These are phyloP conservation scores for Macrophomina tecta DNA, from an alignment of 2,329 filamentous ascomycete genomes.

Conservation along the genomic window DNA sequence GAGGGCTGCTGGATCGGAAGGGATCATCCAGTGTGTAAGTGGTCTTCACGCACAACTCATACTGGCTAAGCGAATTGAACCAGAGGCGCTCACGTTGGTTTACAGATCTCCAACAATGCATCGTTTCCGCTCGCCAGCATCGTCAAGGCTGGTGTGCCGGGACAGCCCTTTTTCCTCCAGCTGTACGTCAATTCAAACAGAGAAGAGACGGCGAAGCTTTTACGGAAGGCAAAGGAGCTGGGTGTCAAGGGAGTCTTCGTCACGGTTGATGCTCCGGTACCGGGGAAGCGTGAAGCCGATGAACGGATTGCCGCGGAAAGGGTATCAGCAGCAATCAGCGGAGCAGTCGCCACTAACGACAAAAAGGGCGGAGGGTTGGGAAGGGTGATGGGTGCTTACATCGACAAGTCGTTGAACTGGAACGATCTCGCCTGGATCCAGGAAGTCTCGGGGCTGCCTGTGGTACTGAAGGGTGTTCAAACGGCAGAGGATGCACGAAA, in stretches of 20 bases:
- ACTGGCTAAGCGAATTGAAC: not conserved
- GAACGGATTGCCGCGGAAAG: constrained; percentile 52
- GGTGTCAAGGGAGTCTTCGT: constrained; percentile 46
- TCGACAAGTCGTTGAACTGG: constrained; percentile 62
- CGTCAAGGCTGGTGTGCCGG: constrained; percentile 31
- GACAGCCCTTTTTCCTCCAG: constrained; percentile 43
- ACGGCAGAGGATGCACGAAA: constrained; percentile 53
- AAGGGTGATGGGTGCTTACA: constrained; percentile 61
- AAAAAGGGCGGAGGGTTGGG: constrained; percentile 61
- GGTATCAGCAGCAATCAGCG: constrained; percentile 56
- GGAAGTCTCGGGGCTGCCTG: constrained; percentile 47
- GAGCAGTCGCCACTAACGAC: constrained; percentile 58
- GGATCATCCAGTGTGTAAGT: constrained; percentile 43
- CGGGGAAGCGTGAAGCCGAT: constrained; percentile 45
- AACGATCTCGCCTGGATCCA: constrained; percentile 54
- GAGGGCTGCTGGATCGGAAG: constrained; percentile 42
- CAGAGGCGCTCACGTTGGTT: constrained; percentile 35
- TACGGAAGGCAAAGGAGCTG: constrained; percentile 39
- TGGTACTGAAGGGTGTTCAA: constrained; percentile 55
- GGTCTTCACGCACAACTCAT: constrained; percentile 18
- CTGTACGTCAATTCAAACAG: constrained; percentile 45
- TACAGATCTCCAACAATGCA: constrained; percentile 42
- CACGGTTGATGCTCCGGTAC: constrained; percentile 44
- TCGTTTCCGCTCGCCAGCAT: constrained; percentile 33
- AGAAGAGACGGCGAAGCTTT: constrained; percentile 40